phyloP scores from a whole-genome alignment of 1,284 basidiomycete genomes.

The Tilletia walkeri region DNA sequence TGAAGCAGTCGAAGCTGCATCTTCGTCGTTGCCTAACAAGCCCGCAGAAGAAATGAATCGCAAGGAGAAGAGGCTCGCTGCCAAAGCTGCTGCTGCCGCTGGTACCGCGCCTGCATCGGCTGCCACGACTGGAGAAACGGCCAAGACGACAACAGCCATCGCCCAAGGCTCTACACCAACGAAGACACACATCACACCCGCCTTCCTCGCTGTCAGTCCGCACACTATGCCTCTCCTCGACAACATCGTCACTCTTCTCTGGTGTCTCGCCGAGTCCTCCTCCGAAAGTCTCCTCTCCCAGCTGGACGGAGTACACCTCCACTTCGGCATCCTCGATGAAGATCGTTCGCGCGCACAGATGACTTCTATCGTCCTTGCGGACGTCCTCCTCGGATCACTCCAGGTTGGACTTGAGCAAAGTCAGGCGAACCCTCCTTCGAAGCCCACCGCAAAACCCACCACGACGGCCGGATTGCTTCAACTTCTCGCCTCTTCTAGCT shows the following conservation, averaged over 20 bases:
- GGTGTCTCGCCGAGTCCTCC: conserved; percentile 19
- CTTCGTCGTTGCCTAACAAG: conserved; percentile 35
- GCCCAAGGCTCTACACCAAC: neutral
- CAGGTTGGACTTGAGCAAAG: conserved; percentile 4
- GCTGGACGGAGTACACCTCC: conserved; percentile 8
- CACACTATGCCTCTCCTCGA: conserved; percentile 15
- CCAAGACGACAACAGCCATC: neutral
- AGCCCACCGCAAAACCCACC: neutral
- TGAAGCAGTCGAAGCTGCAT: conserved; percentile 32
- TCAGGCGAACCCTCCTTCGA: neutral
- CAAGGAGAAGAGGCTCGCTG: conserved; percentile 50
- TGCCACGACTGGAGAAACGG: neutral
- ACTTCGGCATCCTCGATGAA: neutral
- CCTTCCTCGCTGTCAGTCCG: conserved; percentile 20
- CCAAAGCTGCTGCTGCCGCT: conserved; percentile 32
- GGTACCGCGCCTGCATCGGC: neutral
- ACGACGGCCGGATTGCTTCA: neutral
- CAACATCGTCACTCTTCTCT: conserved; percentile 23
- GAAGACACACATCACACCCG: conserved; percentile 15
- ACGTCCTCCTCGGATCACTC: neutral
- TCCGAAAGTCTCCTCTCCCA: neutral
- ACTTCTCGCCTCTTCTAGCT: neutral
- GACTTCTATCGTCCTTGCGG: neutral
- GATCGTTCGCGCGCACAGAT: neutral
- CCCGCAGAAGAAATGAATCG: conserved; percentile 53